Evolutionary conservation across 176 grass and related monocot genomes (phyloP), one percentile per base, ranked within the genome.

Genomic region (Chloris gayana): DNA sequence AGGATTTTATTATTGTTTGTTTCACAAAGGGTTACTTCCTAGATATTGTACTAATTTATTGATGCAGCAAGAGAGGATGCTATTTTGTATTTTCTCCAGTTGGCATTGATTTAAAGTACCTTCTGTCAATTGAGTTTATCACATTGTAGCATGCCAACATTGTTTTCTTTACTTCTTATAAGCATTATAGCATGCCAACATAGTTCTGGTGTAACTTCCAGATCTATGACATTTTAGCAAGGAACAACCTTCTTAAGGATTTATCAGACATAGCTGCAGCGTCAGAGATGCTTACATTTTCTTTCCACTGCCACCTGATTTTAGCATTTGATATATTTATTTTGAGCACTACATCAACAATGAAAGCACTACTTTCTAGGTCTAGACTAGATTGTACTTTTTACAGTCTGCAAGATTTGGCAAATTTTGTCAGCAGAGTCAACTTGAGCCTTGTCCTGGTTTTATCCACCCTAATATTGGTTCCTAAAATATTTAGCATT

Each of bases 21-120:
- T n/a, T 71, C 80, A 27, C 31, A 70, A 26, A 54, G 14, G 46
- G 18, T 4, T 45, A 34, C 30, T 25, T 64, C 25, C 69, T 50
- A 24, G 64, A 21, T 64, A 33, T 63, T 15, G 27, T 59, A 59
- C n/a, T 59, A 59, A 54, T 76, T 85, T 17, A 2, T 80, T 84
- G 58, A 15, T 71, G 10, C 32, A 37, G 70, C 37, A 31, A 50
- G 75, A 72, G 32, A 35, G 5, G 31, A 22, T 58, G 5, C 0
- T 77, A 25, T n/a, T n/a, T n/a, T n/a, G n/a, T n/a, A n/a, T 44
- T 81, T 81, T 70, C 79, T 25, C 26, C 1, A 32, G 15, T 67
- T 46, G 67, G 9, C 13, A 5, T 72, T 77, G 41, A 64, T 76
- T 45, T 76, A 64, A 0, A 80, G 74, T 38, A 76, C 69, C 31